phyloP scores from a whole-genome alignment of 2,329 filamentous ascomycete genomes.

The Penicillium occitanis region DNA sequence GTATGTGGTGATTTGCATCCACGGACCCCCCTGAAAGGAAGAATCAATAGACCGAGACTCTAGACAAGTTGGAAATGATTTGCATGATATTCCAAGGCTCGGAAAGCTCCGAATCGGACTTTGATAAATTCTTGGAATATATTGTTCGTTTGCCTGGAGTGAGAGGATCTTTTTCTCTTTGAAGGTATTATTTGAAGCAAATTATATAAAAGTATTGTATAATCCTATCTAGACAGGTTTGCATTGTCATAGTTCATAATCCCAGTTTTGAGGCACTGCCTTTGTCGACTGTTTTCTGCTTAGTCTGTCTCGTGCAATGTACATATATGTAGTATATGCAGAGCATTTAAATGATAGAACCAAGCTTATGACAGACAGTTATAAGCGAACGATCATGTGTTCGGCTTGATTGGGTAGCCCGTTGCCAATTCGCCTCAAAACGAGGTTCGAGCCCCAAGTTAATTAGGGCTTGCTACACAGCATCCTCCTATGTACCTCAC shows the following conservation, averaged over 20 bases:
- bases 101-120: neutral
- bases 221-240: neutral
- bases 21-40: no score
- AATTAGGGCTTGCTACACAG: neutral
- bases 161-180: neutral
- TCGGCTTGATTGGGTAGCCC: neutral
- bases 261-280: neutral
- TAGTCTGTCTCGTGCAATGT: neutral
- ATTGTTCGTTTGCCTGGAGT: neutral
- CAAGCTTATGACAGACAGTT: no score
- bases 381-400: neutral
- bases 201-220: neutral
- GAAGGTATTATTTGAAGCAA: neutral
- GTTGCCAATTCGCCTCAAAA: neutral
- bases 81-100: neutral
- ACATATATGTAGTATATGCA: neutral
- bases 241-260: neutral
- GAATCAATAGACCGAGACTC: neutral
- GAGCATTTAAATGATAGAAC: neutral
- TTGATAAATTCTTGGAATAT: neutral
- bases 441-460: neutral
- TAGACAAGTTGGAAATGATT: neutral
- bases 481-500: neutral
- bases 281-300: neutral
- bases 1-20: no score